Conservation (phyloP, 2,329 filamentous ascomycete species). For the Talaromyces rugulosus region DNA sequence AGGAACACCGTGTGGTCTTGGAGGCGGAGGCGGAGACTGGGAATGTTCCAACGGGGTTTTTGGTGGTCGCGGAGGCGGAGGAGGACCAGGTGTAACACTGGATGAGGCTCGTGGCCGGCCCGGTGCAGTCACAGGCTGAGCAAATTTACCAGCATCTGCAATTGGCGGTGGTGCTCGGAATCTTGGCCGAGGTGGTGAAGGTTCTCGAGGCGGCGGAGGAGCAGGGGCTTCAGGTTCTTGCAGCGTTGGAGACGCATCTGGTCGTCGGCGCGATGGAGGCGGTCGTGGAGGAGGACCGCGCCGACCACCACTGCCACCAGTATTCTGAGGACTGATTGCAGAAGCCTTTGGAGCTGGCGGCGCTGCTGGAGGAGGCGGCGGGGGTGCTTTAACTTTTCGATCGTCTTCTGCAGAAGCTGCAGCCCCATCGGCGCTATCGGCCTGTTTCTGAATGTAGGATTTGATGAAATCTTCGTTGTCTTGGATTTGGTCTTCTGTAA, state of each 20-base stretch:
- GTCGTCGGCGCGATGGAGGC: conserved; percentile 43
- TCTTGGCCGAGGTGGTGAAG: conserved; percentile 64
- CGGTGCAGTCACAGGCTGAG: conserved; percentile 51
- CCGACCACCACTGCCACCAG: conserved; percentile 49
- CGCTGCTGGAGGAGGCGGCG: conserved; percentile 57
- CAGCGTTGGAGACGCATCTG: conserved; percentile 39
- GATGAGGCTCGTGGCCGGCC: conserved; percentile 49
- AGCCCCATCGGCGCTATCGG: conserved; percentile 42
- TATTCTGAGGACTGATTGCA: conserved; percentile 57
- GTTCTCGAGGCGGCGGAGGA: conserved; percentile 62
- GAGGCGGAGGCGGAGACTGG: conserved; percentile 55
- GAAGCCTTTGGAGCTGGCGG: conserved; percentile 38
- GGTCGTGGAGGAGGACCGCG: conserved; percentile 60
- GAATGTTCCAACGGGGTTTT: conserved; percentile 67
- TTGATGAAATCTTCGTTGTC: conserved; percentile 67
- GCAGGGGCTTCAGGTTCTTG: conserved; percentile 52
- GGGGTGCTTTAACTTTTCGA: conserved; percentile 51
- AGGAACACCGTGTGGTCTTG: conserved; percentile 53
- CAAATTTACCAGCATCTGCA: conserved; percentile 84
- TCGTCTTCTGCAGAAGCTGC: conserved; percentile 43
- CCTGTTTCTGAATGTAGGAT: conserved; percentile 61
- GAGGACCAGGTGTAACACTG: conserved; percentile 53
- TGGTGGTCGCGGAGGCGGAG: conserved; percentile 64
- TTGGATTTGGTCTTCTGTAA: conserved; percentile 64
- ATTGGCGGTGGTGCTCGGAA: conserved; percentile 86